Evolutionary conservation across 495 filamentous ascomycete genomes (phyloP), one percentile per base, ranked within the genome.

Genomic region (Patellaria atrata): DNA sequence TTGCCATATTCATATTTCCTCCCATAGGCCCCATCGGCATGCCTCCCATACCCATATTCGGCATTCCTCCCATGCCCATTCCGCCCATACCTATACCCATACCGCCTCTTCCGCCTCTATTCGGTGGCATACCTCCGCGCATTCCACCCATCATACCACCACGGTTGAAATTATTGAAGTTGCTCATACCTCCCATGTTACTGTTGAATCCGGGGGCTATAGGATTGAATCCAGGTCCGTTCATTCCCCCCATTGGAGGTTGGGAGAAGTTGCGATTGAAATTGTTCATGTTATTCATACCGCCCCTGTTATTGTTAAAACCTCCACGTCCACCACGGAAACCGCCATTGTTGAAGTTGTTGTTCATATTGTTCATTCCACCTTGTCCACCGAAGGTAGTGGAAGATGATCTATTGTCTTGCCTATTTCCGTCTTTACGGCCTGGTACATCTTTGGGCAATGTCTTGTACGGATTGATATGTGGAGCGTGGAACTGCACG

Each of bases 391-490:
- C 53, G 41, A 59, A 60, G 39, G 60, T 66, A 42, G 54, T 54
- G 17, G 37, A 40, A 3, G 35, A 28, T 3, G 31, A 36, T 1
- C 60, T 56, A 22, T 43, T 41, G 20, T 50, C 40, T 33, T 53
- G 43, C 40, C 45, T 47, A 54, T 38, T 70, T 37, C 78, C 73
- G 40, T 81, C 77, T n/a, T 61, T 67, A 30, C 86, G 77, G 50
- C 70, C 68, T 1, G 84, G 83, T 0, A 77, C 75, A 55, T 94
- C 86, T 59, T 96, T 96, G 7, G 86, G 86, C 14, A 93, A 62
- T 0, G 86, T 96, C 33, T 73, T 71, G 68, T 92, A 96, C 2
- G 87, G 87, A 47, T 96, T 96, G 32, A 62, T 63, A 18, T 71
- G 69, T 0, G 85, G 77, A 35, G 71, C 75, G 16, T 81, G 75